Evolutionary conservation across 1,284 basidiomycete species (phyloP), one percentile per base, ranked within the genome.

Genomic region (Pyrrhoderma noxium): DNA sequence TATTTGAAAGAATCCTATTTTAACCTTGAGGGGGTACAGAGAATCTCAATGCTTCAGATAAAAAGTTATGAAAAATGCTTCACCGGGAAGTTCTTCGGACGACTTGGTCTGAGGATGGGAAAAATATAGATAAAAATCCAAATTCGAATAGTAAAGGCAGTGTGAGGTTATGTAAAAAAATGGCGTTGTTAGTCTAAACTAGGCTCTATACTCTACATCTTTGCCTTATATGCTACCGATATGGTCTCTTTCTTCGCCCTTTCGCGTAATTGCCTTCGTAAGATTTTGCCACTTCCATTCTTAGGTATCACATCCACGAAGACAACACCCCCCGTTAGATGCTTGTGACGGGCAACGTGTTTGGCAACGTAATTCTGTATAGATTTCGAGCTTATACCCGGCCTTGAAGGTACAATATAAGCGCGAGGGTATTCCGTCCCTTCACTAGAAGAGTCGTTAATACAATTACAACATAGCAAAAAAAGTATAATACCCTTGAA

Each of bases 241-340:
- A 5, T 11, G 11, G 5, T 5, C 27, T 31, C 27, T 31, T 31
- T 31, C 63, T 76, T 79, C 1, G 78, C 80, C 44, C 67, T 66
- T 7, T 83, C 81, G 3, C 80, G 69, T 51, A 87, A 65, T 54
- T 84, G 72, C 14, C 78, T 68, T 42, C 84, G 69, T 35, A 87
- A 62, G 56, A 87, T 87, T 62, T 88, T 88, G 3, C 84, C 85
- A 52, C 85, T 74, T 47, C 80, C 76, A 61, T 84, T 87, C 65
- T 85, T 86, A 0, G 85, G 85, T 51, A 87, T 70, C n/a, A 62
- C 63, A 38, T 79, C 71, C 31, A 84, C 69, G 1, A 78, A 60
- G 1, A 77, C 64, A 8, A 85, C 75, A 27, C 82, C 84, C 46
- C 84, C 85, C 53, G 84, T 71, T 16, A 87, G 62, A 53, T 67